These are phyloP conservation scores for Erigeron canadensis DNA, from an alignment of 129 eudicot species.

Conservation along the genomic window DNA sequence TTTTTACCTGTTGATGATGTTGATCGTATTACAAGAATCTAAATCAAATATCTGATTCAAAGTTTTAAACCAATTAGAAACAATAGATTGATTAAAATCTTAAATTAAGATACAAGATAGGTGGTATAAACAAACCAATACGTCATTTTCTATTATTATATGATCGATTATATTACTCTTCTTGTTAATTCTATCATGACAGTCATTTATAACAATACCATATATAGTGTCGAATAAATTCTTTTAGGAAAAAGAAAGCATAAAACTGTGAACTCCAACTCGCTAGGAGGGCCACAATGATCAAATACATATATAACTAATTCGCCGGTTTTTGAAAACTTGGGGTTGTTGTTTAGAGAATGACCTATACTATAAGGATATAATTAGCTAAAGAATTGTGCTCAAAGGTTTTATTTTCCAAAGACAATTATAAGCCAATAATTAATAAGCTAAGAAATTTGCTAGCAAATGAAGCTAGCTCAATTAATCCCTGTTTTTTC, in stretches of 20 bases:
- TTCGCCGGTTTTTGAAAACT: background rate
- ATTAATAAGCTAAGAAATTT: too few species aligned
- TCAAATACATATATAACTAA: too few species aligned
- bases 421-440: too few species aligned
- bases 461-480: too few species aligned
- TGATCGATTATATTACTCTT: background rate
- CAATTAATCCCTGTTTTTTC: too few species aligned
- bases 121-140: background rate
- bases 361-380: background rate
- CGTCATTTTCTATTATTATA: background rate
- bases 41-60: constrained; percentile 20
- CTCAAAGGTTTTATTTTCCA: too few species aligned
- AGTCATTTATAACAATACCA: background rate
- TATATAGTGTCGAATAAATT: background rate
- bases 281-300: constrained; percentile 15
- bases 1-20: constrained; percentile 16
- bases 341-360: background rate
- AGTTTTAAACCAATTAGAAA: constrained; percentile 14
- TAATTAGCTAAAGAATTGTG: background rate
- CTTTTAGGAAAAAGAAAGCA: background rate
- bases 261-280: constrained; percentile 15
- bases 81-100: background rate
- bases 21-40: background rate
- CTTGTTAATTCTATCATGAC: background rate
- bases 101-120: background rate